These are phyloP conservation scores for Zygnema cylindricum DNA, from an alignment of 139 green algal species.

Conservation along the genomic window DNA sequence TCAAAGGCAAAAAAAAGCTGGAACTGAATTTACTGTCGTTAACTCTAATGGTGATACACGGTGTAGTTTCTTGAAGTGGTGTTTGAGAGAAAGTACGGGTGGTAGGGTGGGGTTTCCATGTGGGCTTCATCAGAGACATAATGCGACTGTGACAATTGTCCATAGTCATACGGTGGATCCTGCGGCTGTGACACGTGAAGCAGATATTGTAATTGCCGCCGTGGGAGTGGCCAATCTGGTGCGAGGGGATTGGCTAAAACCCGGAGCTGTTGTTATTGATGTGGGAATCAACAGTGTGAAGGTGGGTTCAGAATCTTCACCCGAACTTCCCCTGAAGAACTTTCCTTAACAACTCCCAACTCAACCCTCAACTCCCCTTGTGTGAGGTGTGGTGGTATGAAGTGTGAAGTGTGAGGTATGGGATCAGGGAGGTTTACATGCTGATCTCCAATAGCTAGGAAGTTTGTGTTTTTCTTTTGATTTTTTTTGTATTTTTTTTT, in stretches of 20 bases:
- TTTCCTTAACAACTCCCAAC: too few species aligned
- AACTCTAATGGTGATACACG: too few species aligned
- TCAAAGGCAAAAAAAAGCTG: background rate
- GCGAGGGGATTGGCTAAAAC: conserved; percentile 71
- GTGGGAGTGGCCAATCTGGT: conserved; percentile 87
- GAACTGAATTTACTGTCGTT: too few species aligned
- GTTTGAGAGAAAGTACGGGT: background rate
- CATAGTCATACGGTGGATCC: conserved; percentile 76
- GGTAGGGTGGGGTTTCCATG: background rate
- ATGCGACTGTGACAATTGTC: conserved; percentile 88
- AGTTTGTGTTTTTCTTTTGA: too few species aligned
- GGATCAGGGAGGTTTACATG: too few species aligned
- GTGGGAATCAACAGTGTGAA: conserved; percentile 70
- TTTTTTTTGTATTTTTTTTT: too few species aligned
- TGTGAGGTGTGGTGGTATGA: too few species aligned
- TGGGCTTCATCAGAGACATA: conserved; percentile 61
- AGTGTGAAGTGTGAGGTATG: too few species aligned
- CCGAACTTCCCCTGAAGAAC: too few species aligned
- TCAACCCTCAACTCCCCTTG: too few species aligned
- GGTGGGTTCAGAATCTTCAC: conserved; percentile 32
- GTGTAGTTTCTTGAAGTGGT: too few species aligned
- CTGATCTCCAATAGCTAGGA: too few species aligned
- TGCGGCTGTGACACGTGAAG: conserved; percentile 65
- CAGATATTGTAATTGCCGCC: conserved; percentile 97
- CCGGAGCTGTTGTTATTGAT: conserved; percentile 68